Base-by-base conservation (phyloP, 495 filamentous ascomycete species). In the Lophiotrema nucula region DNA sequence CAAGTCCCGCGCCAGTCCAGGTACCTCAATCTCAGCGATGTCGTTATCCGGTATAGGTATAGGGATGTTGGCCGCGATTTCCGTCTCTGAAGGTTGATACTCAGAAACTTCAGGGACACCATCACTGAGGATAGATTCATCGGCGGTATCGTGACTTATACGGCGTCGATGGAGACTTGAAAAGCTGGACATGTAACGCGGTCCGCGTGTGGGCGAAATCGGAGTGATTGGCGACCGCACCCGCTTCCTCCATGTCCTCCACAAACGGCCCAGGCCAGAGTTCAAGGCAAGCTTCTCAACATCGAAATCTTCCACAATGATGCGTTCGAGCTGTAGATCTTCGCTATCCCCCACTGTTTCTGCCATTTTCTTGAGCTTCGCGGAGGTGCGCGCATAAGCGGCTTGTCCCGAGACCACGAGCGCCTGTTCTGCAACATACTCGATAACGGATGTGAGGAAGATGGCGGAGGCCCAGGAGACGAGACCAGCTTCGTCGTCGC, bases 181-280 rank as follows among this genome's bases (percentile, higher is more conserved):
- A n/a, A 62, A 47, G 48, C 51, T 58, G 31, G 56, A 37, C 47
- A 56, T 41, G 26, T 27, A 60, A 23, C 65, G 65, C 23, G 47
- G 43, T 8, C 26, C 33, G 8, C 56, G 56, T 11, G 48, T 28
- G 4, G 56, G 67, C 2, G 68, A 65, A 22, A 75, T 68, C 2
- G 72, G 73, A 24, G 59, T 62, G 8, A 65, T 63, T 24, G 67
- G 53, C 2, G 58, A 53, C 31, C 85, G 81, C 56, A 88, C 81
- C 55, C 84, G 84, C 73, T 95, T 95, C 68, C 92, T 88, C 95
- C 95, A 99, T 26, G 89, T 87, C 64, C 95, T 83, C 95, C 95
- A 99, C 26, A 97, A 73, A 28, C 92, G 78, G 13, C 95, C 92
- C 2, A 99, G 73, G 12, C 89, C 92, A 38, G 88, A 79, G 67